Base-by-base conservation (phyloP, 2,329 filamentous ascomycete genomes). In the Cadophora malorum region DNA sequence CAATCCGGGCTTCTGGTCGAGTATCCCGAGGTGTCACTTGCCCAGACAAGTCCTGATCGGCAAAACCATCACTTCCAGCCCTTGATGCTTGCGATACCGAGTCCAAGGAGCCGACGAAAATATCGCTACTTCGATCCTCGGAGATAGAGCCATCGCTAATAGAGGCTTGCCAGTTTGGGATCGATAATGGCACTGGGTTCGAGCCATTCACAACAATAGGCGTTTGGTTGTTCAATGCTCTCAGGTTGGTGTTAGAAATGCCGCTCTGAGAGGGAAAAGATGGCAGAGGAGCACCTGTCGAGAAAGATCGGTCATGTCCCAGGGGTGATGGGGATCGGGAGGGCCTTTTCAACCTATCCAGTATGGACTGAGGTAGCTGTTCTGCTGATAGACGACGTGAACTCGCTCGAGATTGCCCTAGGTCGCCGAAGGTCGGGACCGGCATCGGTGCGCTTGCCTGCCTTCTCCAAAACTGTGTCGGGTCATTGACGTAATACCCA, bases 281-380 rank as follows among this genome's bases (percentile, higher is more conserved):
- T 41, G 69, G 62, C 6, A 74, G 19, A 9, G 75, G 74, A 53
- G 71, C 69, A 47, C 75, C 75, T 14, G 70, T 71, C 3, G 77
- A 75, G 59, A 71, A 76, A 1, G 75, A 74, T n/a, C 74, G 71
- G 49, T 77, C 76, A 61, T 78, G 74, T 10, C 76, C 76, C 47
- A 78, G 70, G n/a, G 77, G 77, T 8, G 77, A 79, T 14, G 76
- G 77, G 14, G 77, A 79, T 55, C 77, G 67, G 21, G 77, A 78
- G 4, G 75, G 72, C 33, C 74, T 70, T 49, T 72, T 76, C 19
- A 78, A 52, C 25, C 76, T 70, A 66, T 78, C 75, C 23, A 77
- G 66, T 38, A 78, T 75, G 1, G 75, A 78, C 59, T 76, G 76
- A 23, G 76, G 76, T 49, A 78, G 67, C 58, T 78, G 76, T 63